Evolutionary conservation across 1,284 basidiomycete genomes (phyloP), one percentile per base, ranked within the genome.

Genomic region (Fomitiporia mediterranea): DNA sequence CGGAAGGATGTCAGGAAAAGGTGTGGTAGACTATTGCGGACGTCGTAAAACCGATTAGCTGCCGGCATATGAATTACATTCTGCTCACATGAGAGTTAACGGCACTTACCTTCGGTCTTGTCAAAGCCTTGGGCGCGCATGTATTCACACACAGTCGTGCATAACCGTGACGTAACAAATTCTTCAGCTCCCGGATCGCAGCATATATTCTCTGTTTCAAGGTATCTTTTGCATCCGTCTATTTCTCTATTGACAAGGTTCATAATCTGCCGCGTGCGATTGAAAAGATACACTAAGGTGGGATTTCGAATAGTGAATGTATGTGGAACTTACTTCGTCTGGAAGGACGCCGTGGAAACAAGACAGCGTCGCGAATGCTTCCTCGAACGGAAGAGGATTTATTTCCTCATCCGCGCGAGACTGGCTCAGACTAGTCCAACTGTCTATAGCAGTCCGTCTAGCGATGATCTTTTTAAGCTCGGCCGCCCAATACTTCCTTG

Each of bases 21-120:
- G 61, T 84, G 83, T 2, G 84, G 81, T 57, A 84, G 83, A 49
- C 79, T 77, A 60, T 82, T 79, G 51, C 73, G 65, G 9, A 81
- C 64, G 30, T 72, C 56, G 59, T 74, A 70, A 61, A 77, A 79
- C 8, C 62, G 50, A 21, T 49, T 21, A 8, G 55, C 61, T 67
- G 59, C 21, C 35, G 60, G 39, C 62, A 43, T 28, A 60, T n/a
- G n/a, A n/a, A n/a, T n/a, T n/a, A n/a, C n/a, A n/a, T n/a, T n/a
- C n/a, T n/a, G n/a, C 15, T 62, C 65, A n/a, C 61, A 58, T 15
- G 39, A 4, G 8, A 39, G 6, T 54, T 39, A 60, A 52, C n/a
- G n/a, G n/a, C 44, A 6, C 57, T 68, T 54, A 79, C 75, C 56
- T 48, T 66, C 67, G 7, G 68, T 70, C 25, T 70, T 64, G 34